A percentile compares a stretch with the other conserved stretches of the same genome.
These are phyloP conservation scores for Microascus cirrosus DNA, from an alignment of 2,329 filamentous ascomycete species.

Conservation along the genomic window DNA sequence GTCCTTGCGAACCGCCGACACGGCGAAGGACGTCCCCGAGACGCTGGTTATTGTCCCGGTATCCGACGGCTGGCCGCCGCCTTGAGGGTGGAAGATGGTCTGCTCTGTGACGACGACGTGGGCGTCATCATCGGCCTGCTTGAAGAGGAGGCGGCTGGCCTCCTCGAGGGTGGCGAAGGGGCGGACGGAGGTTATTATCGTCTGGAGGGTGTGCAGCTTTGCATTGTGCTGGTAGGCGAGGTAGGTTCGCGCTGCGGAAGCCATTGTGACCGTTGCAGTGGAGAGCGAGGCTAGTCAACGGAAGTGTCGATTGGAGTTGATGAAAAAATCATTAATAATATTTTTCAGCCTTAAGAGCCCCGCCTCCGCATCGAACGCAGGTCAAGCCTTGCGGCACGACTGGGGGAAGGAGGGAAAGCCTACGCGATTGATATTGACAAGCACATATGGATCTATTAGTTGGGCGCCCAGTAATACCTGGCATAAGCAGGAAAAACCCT, in stretches of 20 bases:
- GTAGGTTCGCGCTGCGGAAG: conserved; percentile 20
- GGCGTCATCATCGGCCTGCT: conserved; percentile 36
- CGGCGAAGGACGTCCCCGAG: conserved; percentile 28
- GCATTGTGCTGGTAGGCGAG: conserved; percentile 32
- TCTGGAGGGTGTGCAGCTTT: conserved; percentile 29
- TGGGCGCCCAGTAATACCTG: no score
- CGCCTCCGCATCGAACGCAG: no score
- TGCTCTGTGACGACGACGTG: conserved; percentile 48
- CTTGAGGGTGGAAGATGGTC: conserved; percentile 69
- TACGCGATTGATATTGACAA: no score
- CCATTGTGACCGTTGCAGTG: conserved; percentile 1
- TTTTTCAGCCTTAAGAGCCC: no score
- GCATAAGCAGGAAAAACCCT: no score
- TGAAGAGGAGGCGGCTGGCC: conserved; percentile 44
- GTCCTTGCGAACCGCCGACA: conserved; percentile 46
- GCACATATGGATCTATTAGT: no score
- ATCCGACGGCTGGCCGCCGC: conserved; percentile 64
- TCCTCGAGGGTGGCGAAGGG: conserved; percentile 38
- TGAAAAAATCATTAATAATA: no score
- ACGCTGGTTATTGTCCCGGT: conserved; percentile 39
- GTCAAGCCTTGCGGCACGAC: no score
- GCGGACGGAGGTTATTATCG: conserved; percentile 31
- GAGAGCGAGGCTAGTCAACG: neutral
- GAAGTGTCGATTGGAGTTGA: no score
- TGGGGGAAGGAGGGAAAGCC: no score